phyloP scores from a whole-genome alignment of 805 yeast species.

The Teunomyces panamensis region DNA sequence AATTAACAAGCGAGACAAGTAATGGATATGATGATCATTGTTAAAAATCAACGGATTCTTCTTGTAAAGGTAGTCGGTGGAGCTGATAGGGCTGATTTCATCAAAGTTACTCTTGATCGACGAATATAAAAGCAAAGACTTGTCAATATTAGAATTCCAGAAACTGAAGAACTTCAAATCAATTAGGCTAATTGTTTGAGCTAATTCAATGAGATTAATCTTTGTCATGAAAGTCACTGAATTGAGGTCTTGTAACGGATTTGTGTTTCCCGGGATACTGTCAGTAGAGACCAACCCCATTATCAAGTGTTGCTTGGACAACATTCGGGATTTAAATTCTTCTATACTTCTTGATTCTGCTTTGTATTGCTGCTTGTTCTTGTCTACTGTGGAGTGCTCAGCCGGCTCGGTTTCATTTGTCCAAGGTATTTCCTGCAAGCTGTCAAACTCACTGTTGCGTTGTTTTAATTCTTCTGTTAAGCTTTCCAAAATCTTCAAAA shows the following conservation, averaged over 20 bases:
- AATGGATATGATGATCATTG: constrained; percentile 64
- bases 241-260: constrained; percentile 29
- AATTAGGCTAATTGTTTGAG: constrained; percentile 62
- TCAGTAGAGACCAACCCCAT: constrained; percentile 25
- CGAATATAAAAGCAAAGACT: constrained; percentile 64
- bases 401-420: constrained; percentile 3
- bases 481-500: constrained; percentile 49
- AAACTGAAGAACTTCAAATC: constrained; percentile 59
- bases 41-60: constrained; percentile 78
- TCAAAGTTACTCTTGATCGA: constrained; percentile 27
- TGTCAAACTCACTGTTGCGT: not conserved
- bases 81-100: not conserved
- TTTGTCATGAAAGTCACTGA: constrained; percentile 51
- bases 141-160: constrained; percentile 83
- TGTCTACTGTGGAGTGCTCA: not conserved
- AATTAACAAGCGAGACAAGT: constrained; percentile 65
- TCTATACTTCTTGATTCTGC: constrained; percentile 32
- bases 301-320: constrained; percentile 45
- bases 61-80: constrained; percentile 39
- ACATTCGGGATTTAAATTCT: constrained; percentile 50
- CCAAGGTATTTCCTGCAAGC: not conserved
- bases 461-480: constrained; percentile 36
- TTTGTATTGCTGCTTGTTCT: not conserved
- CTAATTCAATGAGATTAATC: constrained; percentile 51
- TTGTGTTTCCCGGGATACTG: constrained; percentile 6